These are phyloP conservation scores for Rhizophora mangle DNA, from an alignment of 345 rosid species.

Conservation along the genomic window DNA sequence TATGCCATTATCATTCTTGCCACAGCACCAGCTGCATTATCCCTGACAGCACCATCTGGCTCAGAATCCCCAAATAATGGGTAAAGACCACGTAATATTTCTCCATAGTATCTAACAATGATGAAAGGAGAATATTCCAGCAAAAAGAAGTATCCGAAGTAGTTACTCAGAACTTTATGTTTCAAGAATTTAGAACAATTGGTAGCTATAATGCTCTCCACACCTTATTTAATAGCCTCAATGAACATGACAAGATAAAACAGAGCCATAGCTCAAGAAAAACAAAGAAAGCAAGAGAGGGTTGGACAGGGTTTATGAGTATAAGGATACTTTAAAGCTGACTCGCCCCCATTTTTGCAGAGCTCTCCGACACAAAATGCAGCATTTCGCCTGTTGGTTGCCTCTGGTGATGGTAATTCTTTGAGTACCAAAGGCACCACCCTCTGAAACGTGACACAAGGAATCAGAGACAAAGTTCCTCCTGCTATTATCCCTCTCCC, in stretches of 20 bases:
- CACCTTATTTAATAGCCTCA: neutral
- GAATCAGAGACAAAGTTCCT: slow-evolving; percentile 6
- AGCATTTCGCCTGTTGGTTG: slow-evolving; percentile 97
- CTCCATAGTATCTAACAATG: slow-evolving; percentile 62
- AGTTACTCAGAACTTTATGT: slow-evolving; percentile 8
- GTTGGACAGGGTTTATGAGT: neutral
- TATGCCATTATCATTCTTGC: slow-evolving; percentile 97
- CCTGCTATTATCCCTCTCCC: too few species aligned
- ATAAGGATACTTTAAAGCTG: slow-evolving; percentile 80
- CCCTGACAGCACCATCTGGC: slow-evolving; percentile 90
- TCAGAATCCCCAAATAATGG: slow-evolving; percentile 93
- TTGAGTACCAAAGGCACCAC: slow-evolving; percentile 88
- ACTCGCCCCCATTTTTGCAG: slow-evolving; percentile 92
- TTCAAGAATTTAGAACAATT: neutral
- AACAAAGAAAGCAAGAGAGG: neutral
- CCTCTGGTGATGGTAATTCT: slow-evolving; percentile 73
- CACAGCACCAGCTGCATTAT: slow-evolving; percentile 98
- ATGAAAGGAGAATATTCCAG: slow-evolving; percentile 40
- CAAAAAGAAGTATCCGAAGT: neutral
- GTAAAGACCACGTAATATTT: slow-evolving; percentile 63
- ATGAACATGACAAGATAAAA: neutral
- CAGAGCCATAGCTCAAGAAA: neutral
- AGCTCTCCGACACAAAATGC: slow-evolving; percentile 98
- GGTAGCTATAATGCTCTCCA: neutral
- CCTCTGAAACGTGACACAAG: slow-evolving; percentile 52